Base-by-base conservation (phyloP, 2,329 filamentous ascomycete species). In the Pyrenochaeta sp. region DNA sequence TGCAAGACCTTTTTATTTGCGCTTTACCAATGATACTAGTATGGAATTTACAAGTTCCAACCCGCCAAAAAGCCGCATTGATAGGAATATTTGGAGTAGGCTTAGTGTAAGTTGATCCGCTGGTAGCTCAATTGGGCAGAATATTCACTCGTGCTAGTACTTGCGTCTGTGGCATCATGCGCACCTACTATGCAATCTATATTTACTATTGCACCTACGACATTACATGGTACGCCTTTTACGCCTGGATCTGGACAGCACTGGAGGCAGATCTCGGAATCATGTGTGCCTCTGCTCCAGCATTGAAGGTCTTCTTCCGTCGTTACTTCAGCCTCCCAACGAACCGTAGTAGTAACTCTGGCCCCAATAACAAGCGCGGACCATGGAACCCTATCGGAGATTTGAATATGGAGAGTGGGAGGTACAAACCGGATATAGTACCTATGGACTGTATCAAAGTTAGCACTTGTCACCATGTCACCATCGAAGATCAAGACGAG, bases 51-150 rank as follows among this genome's bases (percentile, higher is more conserved):
- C 67, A 73, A 20, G 68, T 81, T 36, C 70, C 77, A 4, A 55
- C 44, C 9, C 61, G 69, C 33, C 78, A 81, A 60, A 79, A 78
- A 62, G 54, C 78, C 20, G 75, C 72, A 2, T 61, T 78, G 7
- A 74, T 78, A 35, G 74, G 78, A 43, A 69, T 80, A 66, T 68
- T 75, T 72, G 75, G 63, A 11, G 51, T 77, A 9, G 75, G 79
- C 1, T 71, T 78, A 4, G 66, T 80, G 71, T 77, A 47, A 57
- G 61, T 60, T 15, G 31, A 40, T 35, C 17, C 14, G n/a, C 37
- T 12, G n/a, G 37, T 4, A 43, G 11, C 23, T 14, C 11, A 32
- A 17, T 15, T 9, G 21, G 11, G 10, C 14, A 15, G 15, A 32
- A 17, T 27, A 15, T 51, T 40, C 12, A 40, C 37, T 40, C 7